Base-by-base conservation (phyloP, 2,329 filamentous ascomycete species). In the Rosellinia necatrix region DNA sequence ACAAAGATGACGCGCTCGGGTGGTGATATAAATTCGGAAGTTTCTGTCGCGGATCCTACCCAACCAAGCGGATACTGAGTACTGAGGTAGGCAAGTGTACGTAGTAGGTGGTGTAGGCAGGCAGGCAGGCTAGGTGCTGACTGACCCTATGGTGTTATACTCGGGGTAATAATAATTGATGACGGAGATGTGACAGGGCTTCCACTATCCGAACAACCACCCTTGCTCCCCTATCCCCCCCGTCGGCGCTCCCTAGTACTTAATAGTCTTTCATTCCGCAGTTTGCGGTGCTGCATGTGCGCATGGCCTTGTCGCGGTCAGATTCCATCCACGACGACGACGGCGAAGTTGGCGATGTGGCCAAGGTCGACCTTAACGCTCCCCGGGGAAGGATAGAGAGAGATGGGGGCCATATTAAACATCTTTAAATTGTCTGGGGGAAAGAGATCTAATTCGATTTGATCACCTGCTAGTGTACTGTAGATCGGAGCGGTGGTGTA, bases 21-120 rank as follows among this genome's bases (percentile, higher is more conserved):
- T 41, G 37, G 30, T 6, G 27, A 38, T 56, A 47, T 51, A n/a
- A 22, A 46, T 56, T 34, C 41, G 48, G 53, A 50, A 41, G 40
- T 35, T 34, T 15, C 41, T 56, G 53, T 47, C 48, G 34, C 41
- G 10, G 52, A 56, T 51, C 41, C 44, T 52, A 52, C 53, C 41
- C 27, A 52, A 47, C 25, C 15, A 56, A 52, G 48, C 41, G 53
- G 47, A 32, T 41, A 41, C 35, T 9, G 38, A 46, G 53, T 32
- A 22, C 32, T 22, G 6, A 27, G n/a, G n/a, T n/a, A n/a, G n/a
- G n/a, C n/a, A n/a, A n/a, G n/a, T n/a, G n/a, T n/a, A n/a, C 17
- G 12, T 27, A 30, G 9, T 17, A 48, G 30, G 6, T 29, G 17
- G 6, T 9, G 10, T 35, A 24, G 13, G 43, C 24, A 32, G 17